A percentile compares a stretch with the other conserved stretches of the same genome.
Evolutionary conservation across 495 filamentous ascomycete species (phyloP).

Genomic region (Parachaetomium inaequale): DNA sequence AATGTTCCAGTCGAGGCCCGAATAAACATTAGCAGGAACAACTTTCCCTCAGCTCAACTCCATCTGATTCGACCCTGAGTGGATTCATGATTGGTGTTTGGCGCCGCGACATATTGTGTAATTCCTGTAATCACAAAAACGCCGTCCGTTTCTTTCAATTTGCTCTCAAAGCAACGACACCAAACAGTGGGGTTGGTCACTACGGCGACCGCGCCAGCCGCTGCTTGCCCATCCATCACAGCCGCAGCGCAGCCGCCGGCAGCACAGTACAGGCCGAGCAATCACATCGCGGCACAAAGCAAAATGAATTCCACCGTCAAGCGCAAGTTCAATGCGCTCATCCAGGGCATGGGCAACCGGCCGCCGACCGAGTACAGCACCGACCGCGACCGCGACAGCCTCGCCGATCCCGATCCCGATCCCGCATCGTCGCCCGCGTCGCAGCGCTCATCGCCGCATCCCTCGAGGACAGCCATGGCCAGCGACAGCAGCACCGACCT

Average conservation of each 20-base stretch:
- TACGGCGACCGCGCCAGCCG: neutral
- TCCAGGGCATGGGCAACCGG: slow-evolving; percentile 49
- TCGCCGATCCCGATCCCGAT: slow-evolving; percentile 1
- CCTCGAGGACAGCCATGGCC: slow-evolving; percentile 28
- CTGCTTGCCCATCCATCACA: neutral
- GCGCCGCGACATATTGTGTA: neutral
- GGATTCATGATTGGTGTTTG: no score
- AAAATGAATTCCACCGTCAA: slow-evolving; percentile 54
- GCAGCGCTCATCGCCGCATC: slow-evolving; percentile 21
- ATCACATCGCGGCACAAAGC: neutral
- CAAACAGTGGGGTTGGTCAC: slow-evolving; percentile 4
- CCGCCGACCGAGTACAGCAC: slow-evolving; percentile 17
- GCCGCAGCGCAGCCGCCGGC: neutral
- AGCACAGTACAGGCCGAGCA: neutral
- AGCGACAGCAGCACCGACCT: slow-evolving; percentile 31
- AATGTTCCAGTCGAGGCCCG: neutral
- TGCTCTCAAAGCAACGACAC: neutral
- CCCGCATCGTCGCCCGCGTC: slow-evolving; percentile 18
- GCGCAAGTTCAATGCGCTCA: slow-evolving; percentile 55
- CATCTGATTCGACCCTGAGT: neutral
- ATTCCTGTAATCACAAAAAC: neutral
- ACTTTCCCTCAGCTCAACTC: neutral
- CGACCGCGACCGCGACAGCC: slow-evolving; percentile 13
- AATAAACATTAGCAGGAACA: neutral
- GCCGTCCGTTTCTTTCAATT: neutral